A percentile compares a stretch with the other conserved stretches of the same genome.
phyloP scores from a whole-genome alignment of 108 stramenopile genomes.

The Cyclotella cryptica region DNA sequence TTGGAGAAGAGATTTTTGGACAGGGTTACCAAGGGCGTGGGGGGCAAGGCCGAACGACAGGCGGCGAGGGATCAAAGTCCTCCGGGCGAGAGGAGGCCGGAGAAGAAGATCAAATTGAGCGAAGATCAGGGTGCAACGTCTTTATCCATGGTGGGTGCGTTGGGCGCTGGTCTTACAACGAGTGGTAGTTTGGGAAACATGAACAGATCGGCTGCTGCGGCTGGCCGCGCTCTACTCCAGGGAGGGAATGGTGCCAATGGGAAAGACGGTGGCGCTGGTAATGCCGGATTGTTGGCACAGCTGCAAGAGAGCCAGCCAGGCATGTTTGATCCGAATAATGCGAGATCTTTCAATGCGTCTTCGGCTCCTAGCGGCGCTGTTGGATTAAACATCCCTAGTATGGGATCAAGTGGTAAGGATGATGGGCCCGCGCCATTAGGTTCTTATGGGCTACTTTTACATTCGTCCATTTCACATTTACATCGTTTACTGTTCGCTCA shows the following conservation, averaged over 20 bases:
- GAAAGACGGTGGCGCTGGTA: slow-evolving; percentile 9
- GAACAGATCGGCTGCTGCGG: slow-evolving; percentile 73
- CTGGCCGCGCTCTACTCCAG: slow-evolving; percentile 71
- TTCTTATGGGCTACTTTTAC: too few species aligned
- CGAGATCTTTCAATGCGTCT: slow-evolving; percentile 9
- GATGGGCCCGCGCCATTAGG: too few species aligned
- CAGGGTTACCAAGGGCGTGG: slow-evolving; percentile 71
- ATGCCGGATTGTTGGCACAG: slow-evolving; percentile 40
- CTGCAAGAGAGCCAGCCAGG: slow-evolving; percentile 27
- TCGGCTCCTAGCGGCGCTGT: slow-evolving; percentile 14
- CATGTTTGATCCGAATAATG: slow-evolving; percentile 31
- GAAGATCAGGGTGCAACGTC: neutral
- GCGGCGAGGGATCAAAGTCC: neutral
- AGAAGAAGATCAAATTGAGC: slow-evolving; percentile 15
- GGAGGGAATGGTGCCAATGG: slow-evolving; percentile 15
- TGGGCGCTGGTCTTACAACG: neutral
- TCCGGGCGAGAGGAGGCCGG: neutral
- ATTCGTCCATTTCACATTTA: neutral
- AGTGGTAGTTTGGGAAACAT: neutral
- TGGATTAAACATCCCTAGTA: slow-evolving; percentile 15
- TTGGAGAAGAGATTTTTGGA: slow-evolving; percentile 94
- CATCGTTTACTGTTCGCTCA: too few species aligned
- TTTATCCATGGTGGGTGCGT: neutral
- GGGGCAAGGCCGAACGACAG: neutral
- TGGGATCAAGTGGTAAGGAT: slow-evolving; percentile 1